These are phyloP conservation scores for Coemansia sp. DNA, from an alignment of 192 early-diverging fungal species.

Conservation along the genomic window DNA sequence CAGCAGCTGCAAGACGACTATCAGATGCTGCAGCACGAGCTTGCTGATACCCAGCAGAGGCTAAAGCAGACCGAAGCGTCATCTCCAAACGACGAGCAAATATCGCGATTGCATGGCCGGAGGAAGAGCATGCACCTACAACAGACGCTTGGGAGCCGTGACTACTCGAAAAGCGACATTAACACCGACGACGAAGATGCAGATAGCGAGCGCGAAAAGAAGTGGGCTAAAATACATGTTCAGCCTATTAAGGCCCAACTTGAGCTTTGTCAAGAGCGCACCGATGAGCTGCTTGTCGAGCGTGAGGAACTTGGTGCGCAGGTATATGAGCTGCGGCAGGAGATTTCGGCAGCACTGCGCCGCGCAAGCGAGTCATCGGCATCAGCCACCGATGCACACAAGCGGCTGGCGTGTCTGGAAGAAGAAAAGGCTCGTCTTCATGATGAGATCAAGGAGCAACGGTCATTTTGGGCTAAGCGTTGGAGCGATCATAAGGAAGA, in stretches of 20 bases:
- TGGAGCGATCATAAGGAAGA: conserved; percentile 33
- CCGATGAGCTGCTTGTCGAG: conserved; percentile 38
- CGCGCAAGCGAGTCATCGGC: conserved; percentile 18
- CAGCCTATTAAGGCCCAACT: conserved; percentile 40
- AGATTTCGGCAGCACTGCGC: conserved; percentile 28
- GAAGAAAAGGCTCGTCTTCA: conserved; percentile 32
- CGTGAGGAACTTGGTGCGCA: conserved; percentile 40
- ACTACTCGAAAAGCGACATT: background rate
- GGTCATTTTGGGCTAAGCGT: conserved; percentile 32
- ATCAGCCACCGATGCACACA: conserved; percentile 17
- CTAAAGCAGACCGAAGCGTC: conserved; percentile 1
- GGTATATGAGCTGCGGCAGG: conserved; percentile 27
- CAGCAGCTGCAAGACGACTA: conserved; percentile 42
- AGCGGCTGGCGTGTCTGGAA: conserved; percentile 22
- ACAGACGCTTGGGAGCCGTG: background rate
- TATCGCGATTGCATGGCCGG: conserved; percentile 28
- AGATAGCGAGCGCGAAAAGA: conserved; percentile 18
- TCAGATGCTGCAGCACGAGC: conserved; percentile 24
- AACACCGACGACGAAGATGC: background rate
- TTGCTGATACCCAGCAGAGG: conserved; percentile 15
- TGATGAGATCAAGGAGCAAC: conserved; percentile 32
- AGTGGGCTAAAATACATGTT: conserved; percentile 33
- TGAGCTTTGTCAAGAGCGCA: conserved; percentile 37
- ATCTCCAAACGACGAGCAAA: conserved; percentile 3
- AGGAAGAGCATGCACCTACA: conserved; percentile 34